Conservation (phyloP, 495 filamentous ascomycete species). For the Aspergillus baeticus region DNA sequence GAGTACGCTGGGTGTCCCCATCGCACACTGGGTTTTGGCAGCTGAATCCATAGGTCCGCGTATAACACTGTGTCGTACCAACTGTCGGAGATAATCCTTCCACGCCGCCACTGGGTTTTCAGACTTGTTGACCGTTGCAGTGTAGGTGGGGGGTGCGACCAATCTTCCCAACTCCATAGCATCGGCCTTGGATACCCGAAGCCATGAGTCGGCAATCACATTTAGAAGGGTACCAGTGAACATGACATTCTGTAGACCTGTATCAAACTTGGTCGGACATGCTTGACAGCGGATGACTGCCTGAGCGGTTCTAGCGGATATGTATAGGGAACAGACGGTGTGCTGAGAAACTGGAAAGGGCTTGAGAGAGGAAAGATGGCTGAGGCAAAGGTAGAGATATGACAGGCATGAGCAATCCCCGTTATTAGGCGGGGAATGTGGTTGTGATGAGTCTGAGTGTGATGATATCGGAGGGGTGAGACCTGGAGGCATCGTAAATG, state of each 20-base stretch:
- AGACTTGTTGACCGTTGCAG: slow-evolving; percentile 24
- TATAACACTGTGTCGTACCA: slow-evolving; percentile 38
- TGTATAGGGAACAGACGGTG: slow-evolving; percentile 56
- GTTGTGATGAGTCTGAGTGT: slow-evolving; percentile 17
- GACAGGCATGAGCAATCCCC: slow-evolving; percentile 46
- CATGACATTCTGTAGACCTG: slow-evolving; percentile 62
- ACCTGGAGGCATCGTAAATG: slow-evolving; percentile 24
- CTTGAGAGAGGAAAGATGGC: slow-evolving; percentile 41
- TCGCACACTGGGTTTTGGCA: slow-evolving; percentile 21
- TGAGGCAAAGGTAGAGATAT: slow-evolving; percentile 46
- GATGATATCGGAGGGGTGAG: slow-evolving; percentile 30
- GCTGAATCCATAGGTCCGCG: slow-evolving; percentile 28
- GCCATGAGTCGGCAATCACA: slow-evolving; percentile 59
- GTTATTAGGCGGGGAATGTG: slow-evolving; percentile 14
- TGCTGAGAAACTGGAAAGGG: slow-evolving; percentile 43
- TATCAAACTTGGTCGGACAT: slow-evolving; percentile 51
- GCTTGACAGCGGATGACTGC: slow-evolving; percentile 57
- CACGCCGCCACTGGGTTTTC: slow-evolving; percentile 30
- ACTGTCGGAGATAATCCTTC: slow-evolving; percentile 39
- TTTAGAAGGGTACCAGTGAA: slow-evolving; percentile 64
- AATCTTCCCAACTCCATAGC: slow-evolving; percentile 36
- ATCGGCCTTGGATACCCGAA: slow-evolving; percentile 37
- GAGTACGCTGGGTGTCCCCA: slow-evolving; percentile 29
- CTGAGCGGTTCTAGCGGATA: slow-evolving; percentile 54
- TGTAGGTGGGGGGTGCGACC: slow-evolving; percentile 32